Evolutionary conservation across 1,139 yeast genomes (phyloP), one percentile per base, ranked within the genome.

Genomic region (Yamadazyma siamensis): DNA sequence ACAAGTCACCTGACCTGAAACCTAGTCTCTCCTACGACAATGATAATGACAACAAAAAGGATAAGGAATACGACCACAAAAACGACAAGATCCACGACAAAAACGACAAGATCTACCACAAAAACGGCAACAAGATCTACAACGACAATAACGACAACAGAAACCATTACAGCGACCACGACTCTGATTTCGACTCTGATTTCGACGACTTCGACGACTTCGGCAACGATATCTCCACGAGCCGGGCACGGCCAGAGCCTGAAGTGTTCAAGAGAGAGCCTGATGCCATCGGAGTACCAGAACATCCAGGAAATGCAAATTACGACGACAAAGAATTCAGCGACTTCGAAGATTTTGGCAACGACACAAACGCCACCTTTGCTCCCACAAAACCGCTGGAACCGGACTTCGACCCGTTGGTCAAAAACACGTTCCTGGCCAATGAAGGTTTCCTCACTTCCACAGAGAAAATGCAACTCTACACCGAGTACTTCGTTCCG

Each of bases 361-460:
- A 27, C 11, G 30, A 21, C 6, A 22, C 15, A 19, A 12, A 26
- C 14, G 20, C 9, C 9, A 18, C 20, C 10, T 18, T 10, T 18
- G 9, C 20, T 18, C 10, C 10, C 10, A 7, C 20, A 18, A 10
- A 18, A 10, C 7, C 20, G 10, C 20, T 8, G 20, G 10, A 10
- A 7, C 7, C 20, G 7, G 20, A n/a, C n/a, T n/a, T n/a, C n/a
- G n/a, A n/a, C n/a, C n/a, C n/a, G n/a, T n/a, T n/a, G n/a, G n/a
- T n/a, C n/a, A n/a, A n/a, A n/a, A n/a, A n/a, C n/a, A n/a, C n/a
- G n/a, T n/a, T n/a, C n/a, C n/a, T n/a, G n/a, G n/a, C n/a, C n/a
- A n/a, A n/a, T 5, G 61, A 54, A 9, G 72, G 70, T 0, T 39
- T 61, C 10, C 45, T 66, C 14, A 49, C 44, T 8, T 47, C 55